phyloP scores from a whole-genome alignment of 805 yeast species.

The Candida argentea region DNA sequence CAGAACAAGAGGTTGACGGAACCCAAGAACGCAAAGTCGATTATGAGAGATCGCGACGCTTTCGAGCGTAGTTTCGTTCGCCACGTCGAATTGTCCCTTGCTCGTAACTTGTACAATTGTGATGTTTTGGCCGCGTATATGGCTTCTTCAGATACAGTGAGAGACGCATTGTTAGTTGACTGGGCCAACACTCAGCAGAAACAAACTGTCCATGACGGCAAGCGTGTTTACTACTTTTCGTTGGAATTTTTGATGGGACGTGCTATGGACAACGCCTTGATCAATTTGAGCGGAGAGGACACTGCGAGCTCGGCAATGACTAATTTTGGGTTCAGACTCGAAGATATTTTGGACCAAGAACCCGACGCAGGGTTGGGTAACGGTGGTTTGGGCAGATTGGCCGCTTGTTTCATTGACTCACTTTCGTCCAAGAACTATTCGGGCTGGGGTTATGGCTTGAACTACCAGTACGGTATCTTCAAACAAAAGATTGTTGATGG shows the following conservation, averaged over 20 bases:
- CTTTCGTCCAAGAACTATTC: conserved; percentile 78
- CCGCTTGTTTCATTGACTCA: conserved; percentile 90
- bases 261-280: conserved; percentile 88
- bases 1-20: conserved; percentile 25
- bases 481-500: conserved; percentile 85
- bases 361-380: conserved; percentile 94
- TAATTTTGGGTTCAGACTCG: conserved; percentile 80
- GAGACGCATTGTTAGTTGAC: conserved; percentile 71
- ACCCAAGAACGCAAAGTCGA: conserved; percentile 6
- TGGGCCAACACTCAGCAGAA: conserved; percentile 93
- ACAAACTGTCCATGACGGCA: conserved; percentile 74
- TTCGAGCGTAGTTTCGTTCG: conserved; percentile 64
- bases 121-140: conserved; percentile 89
- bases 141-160: conserved; percentile 68
- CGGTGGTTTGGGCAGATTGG: conserved; percentile 91
- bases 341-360: conserved; percentile 76
- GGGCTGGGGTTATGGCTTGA: conserved; percentile 94
- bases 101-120: conserved; percentile 87
- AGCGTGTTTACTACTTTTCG: conserved; percentile 78
- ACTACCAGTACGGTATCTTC: conserved; percentile 90
- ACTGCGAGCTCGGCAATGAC: conserved; percentile 35
- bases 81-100: conserved; percentile 85
- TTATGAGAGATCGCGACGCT: conserved; percentile 32
- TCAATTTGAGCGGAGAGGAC: conserved; percentile 63
- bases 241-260: conserved; percentile 91